phyloP scores from a whole-genome alignment of 2,329 filamentous ascomycete species.

The Penicillium palitans region DNA sequence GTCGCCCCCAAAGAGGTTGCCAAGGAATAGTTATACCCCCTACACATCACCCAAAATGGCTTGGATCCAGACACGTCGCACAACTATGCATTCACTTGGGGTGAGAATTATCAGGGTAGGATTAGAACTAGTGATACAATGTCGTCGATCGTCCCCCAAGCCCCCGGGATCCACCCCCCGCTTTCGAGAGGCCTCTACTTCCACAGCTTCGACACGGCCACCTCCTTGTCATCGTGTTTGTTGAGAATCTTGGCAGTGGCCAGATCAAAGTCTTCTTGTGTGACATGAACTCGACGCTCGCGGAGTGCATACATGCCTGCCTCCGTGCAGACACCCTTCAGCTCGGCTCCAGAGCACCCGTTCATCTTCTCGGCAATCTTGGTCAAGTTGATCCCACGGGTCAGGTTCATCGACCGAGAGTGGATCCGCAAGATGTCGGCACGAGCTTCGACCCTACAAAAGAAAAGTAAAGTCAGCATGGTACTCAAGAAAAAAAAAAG shows the following conservation, averaged over 20 bases:
- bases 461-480: slow-evolving; percentile 22
- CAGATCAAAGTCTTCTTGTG: slow-evolving; percentile 97
- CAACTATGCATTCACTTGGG: slow-evolving; percentile 11
- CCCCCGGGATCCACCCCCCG: not conserved
- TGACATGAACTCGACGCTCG: slow-evolving; percentile 94
- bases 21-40: not conserved
- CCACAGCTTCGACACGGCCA: slow-evolving; percentile 40
- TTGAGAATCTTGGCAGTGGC: slow-evolving; percentile 99
- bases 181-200: slow-evolving; percentile 28
- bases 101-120: slow-evolving; percentile 13
- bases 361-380: slow-evolving; percentile 99
- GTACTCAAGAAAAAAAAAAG: not conserved
- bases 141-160: slow-evolving; percentile 15
- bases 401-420: slow-evolving; percentile 97
- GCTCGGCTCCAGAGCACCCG: slow-evolving; percentile 92
- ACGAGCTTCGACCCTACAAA: slow-evolving; percentile 73
- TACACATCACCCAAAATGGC: not conserved
- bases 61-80: slow-evolving; percentile 10
- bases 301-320: slow-evolving; percentile 97
- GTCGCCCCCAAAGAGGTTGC: not conserved
- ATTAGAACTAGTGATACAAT: slow-evolving; percentile 31
- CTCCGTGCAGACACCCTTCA: slow-evolving; percentile 99
- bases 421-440: slow-evolving; percentile 98
- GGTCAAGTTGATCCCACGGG: slow-evolving; percentile 91
- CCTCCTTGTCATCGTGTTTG: slow-evolving; percentile 98